Percentiles rank a stretch among this genome's conserved stretches.
Conservation (phyloP, 2,329 filamentous ascomycete genomes). For the Trichoderma semiorbis region DNA sequence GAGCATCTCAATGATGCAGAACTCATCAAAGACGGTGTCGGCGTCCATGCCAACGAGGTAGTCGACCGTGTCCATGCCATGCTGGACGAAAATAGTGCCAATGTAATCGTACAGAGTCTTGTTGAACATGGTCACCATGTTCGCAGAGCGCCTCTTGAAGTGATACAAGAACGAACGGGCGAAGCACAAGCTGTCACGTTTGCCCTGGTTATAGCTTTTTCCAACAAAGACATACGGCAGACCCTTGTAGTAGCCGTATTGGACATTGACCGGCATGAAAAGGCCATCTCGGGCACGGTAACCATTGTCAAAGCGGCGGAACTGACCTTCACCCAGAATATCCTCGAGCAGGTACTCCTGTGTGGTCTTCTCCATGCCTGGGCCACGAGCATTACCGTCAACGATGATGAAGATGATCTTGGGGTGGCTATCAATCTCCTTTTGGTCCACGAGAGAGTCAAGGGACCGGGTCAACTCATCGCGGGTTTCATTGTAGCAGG, state of each 20-base stretch:
- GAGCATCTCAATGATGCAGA: conserved; percentile 44
- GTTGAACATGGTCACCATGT: conserved; percentile 45
- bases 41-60: conserved; percentile 47
- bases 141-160: conserved; percentile 42
- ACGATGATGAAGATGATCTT: conserved; percentile 46
- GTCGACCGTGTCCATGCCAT: conserved; percentile 39
- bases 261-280: conserved; percentile 44
- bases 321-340: conserved; percentile 38
- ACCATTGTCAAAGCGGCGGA: conserved; percentile 37
- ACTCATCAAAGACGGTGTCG: conserved; percentile 44
- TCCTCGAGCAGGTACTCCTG: conserved; percentile 46
- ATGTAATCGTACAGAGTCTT: conserved; percentile 42
- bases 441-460: conserved; percentile 44
- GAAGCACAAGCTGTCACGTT: conserved; percentile 49
- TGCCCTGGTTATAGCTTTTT: conserved; percentile 49
- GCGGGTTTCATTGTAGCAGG: conserved; percentile 48
- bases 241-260: conserved; percentile 43
- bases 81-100: conserved; percentile 36
- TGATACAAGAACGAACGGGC: conserved; percentile 47
- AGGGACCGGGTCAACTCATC: conserved; percentile 43
- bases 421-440: conserved; percentile 40
- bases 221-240: conserved; percentile 46
- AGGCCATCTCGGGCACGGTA: conserved; percentile 46
- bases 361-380: conserved; percentile 46
- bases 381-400: conserved; percentile 45